Percentiles rank a stretch among this genome's conserved stretches.
Evolutionary conservation across 176 grass and related monocot genomes (phyloP).

Genomic region (Cocos nucifera): DNA sequence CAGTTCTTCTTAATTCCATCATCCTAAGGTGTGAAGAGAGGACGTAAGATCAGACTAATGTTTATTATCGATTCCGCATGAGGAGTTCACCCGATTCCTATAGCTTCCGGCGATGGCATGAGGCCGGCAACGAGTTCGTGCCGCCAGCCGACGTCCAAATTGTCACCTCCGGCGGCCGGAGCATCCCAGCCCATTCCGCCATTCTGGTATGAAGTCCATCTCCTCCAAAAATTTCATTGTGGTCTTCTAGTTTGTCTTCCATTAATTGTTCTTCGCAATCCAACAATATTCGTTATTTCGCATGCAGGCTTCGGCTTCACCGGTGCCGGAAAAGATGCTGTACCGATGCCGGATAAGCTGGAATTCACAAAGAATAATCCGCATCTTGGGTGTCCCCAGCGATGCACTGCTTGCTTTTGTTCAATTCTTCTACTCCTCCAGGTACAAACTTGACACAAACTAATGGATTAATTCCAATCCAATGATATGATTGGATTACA

Average conservation of each 20-base stretch:
- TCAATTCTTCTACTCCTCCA: constrained; percentile 46
- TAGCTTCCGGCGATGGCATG: constrained; percentile 1
- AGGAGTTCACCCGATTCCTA: too few relatives aligned
- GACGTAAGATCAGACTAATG: too few relatives aligned
- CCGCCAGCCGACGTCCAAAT: constrained; percentile 48
- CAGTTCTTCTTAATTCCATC: too few relatives aligned
- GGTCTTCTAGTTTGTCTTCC: too few relatives aligned
- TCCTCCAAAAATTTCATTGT: too few relatives aligned
- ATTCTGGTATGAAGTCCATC: constrained; percentile 40
- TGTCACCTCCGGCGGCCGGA: constrained; percentile 65
- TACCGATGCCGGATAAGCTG: constrained; percentile 28
- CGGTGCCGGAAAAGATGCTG: constrained; percentile 73
- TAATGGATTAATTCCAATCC: too few relatives aligned
- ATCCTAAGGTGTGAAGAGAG: too few relatives aligned
- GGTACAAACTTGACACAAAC: constrained; percentile 9
- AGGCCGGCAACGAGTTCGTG: not conserved
- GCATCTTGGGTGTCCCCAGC: constrained; percentile 40
- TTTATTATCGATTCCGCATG: too few relatives aligned
- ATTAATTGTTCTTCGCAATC: too few relatives aligned
- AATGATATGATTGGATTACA: too few relatives aligned
- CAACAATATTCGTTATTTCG: not conserved
- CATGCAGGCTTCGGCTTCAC: constrained; percentile 52
- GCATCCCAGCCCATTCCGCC: constrained; percentile 59
- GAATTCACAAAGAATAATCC: constrained; percentile 31
- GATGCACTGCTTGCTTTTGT: constrained; percentile 66